Conservation (phyloP, 2,329 filamentous ascomycete genomes). For the Colletotrichum salicis region DNA sequence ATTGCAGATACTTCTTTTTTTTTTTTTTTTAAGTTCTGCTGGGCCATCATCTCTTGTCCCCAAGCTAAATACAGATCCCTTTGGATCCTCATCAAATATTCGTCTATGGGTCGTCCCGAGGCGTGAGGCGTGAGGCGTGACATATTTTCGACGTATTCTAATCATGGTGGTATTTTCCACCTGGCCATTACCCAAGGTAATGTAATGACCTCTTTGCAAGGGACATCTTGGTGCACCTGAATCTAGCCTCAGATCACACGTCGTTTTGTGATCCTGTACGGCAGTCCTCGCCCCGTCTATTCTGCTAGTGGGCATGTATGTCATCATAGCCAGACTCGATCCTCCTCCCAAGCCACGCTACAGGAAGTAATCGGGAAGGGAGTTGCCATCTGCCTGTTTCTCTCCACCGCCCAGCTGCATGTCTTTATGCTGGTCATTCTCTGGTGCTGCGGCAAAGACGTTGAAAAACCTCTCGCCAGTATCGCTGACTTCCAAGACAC, state of each 20-base stretch:
- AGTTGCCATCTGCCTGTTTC: conserved; percentile 71
- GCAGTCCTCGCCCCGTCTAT: not conserved
- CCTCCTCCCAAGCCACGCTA: conserved; percentile 45
- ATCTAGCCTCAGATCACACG: not conserved
- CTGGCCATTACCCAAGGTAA: not conserved
- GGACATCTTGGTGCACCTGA: not conserved
- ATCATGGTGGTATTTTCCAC: not conserved
- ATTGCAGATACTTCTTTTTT: conserved; percentile 10
- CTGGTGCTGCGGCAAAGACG: conserved; percentile 95
- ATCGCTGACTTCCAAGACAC: conserved; percentile 94
- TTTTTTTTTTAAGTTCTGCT: not conserved
- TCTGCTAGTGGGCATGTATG: too few relatives aligned
- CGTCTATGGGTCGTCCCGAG: not conserved
- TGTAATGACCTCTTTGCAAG: not conserved
- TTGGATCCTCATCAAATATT: not conserved
- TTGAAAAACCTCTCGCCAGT: conserved; percentile 96
- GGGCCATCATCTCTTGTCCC: not conserved
- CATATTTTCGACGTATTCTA: not conserved
- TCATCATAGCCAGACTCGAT: not conserved
- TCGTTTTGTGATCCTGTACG: not conserved
- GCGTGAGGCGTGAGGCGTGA: not conserved
- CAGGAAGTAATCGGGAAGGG: conserved; percentile 78
- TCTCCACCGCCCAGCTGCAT: conserved; percentile 77
- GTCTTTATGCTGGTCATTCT: conserved; percentile 93
- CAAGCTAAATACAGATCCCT: conserved; percentile 13